Evolutionary conservation across 2,329 filamentous ascomycete genomes (phyloP), one percentile per base, ranked within the genome.

Genomic region (Aspergillus sp.): DNA sequence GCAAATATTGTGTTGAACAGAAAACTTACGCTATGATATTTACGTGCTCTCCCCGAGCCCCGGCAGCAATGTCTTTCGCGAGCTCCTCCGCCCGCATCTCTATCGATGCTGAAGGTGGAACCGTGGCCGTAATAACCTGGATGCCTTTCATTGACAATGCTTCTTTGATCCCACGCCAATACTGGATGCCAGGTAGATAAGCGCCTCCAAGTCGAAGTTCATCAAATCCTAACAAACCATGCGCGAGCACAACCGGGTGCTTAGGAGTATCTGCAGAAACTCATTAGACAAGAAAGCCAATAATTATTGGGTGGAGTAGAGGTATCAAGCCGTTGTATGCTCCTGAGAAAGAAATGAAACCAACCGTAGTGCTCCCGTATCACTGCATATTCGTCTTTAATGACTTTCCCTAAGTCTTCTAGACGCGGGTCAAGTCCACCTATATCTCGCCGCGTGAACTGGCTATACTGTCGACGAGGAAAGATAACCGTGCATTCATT

Each of bases 191-290:
- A 0, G 83, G 83, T 5, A 85, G 65, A 35, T 73, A 71, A 11
- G 68, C 67, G 1, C 82, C 82, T 2, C 75, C 80, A 4, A 83
- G 70, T 14, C 76, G 80, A 9, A 86, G 66, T 63, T 86, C 82
- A 58, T 85, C 81, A 65, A 86, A 86, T n/a, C 83, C 83, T 17
- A 86, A 70, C 10, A 86, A 74, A n/a, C 83, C 83, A 68, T 86
- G 83, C 4, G 83, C 83, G 9, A 86, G 79, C 45, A 86, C 78
- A 48, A 86, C 79, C 2, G 82, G 81, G 60, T 85, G 65, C 62
- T 81, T 80, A 40, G 77, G 80, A 8, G 71, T 68, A 47, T 68
- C 68, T 74, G 41, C 10, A 30, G 5, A 5, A 17, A 38, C 10
- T 19, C 2, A 44, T 45, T 2, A 33, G 30, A 36, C 43, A 19